These are phyloP conservation scores for Neofusicoccum parvum DNA, from an alignment of 2,329 filamentous ascomycete genomes.

Conservation along the genomic window DNA sequence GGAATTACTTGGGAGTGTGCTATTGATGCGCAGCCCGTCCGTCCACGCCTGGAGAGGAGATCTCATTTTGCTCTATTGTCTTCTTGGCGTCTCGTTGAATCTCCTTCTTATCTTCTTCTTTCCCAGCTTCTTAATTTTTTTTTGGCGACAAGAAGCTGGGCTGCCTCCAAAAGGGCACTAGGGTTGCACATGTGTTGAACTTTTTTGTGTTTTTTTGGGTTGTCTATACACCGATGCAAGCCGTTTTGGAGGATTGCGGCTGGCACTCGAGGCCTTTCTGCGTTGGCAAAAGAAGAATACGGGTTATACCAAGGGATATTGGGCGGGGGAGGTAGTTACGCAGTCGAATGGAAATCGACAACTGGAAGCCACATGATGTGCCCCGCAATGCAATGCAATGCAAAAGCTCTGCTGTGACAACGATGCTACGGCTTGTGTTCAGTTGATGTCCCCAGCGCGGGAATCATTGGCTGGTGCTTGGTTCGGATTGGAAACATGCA, in stretches of 20 bases:
- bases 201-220: not conserved
- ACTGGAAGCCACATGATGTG: conserved; percentile 13
- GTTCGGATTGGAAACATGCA: conserved; percentile 2
- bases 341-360: conserved; percentile 16
- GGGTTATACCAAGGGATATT: conserved; percentile 19
- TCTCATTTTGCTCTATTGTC: conserved; percentile 4
- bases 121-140: conserved; percentile 5
- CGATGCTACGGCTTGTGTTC: conserved; percentile 17
- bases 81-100: conserved; percentile 1
- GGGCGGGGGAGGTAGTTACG: conserved; percentile 14
- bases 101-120: not conserved
- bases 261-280: conserved; percentile 4
- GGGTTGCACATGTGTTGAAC: conserved; percentile 10
- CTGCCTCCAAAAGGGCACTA: conserved; percentile 18
- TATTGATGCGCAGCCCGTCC: conserved; percentile 3
- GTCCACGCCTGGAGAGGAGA: conserved; percentile 15
- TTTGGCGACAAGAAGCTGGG: conserved; percentile 2
- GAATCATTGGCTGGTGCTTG: not conserved
- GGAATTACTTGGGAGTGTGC: conserved; percentile 4
- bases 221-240: conserved; percentile 15
- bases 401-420: conserved; percentile 1
- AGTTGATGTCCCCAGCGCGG: not conserved
- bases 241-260: conserved; percentile 14
- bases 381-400: conserved; percentile 7
- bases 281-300: conserved; percentile 15